Conservation (phyloP, 176 grass and related monocot genomes). For the Juncus effusus region DNA sequence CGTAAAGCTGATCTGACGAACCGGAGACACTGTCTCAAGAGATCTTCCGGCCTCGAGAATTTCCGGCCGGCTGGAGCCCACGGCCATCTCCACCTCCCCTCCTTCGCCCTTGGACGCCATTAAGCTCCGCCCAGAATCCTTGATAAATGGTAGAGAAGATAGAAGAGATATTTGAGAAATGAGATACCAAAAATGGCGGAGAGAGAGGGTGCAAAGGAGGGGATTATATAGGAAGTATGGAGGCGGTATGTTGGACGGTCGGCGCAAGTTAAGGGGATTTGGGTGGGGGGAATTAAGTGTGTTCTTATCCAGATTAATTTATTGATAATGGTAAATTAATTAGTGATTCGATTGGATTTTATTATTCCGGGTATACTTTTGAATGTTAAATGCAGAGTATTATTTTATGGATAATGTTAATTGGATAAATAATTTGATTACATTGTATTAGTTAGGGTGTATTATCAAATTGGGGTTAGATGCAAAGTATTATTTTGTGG, state of each 20-base stretch:
- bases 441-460: too few relatives aligned
- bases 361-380: too few relatives aligned
- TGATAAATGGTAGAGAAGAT: not conserved
- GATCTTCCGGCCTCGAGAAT: not conserved
- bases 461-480: too few relatives aligned
- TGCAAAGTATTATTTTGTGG: too few relatives aligned
- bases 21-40: not conserved
- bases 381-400: too few relatives aligned
- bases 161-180: not conserved
- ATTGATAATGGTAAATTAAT: too few relatives aligned
- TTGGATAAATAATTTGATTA: too few relatives aligned
- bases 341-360: too few relatives aligned
- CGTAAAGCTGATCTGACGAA: slow-evolving; percentile 35
- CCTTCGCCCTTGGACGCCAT: slow-evolving; percentile 25
- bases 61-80: slow-evolving; percentile 28
- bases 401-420: too few relatives aligned
- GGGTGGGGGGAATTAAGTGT: too few relatives aligned
- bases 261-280: too few relatives aligned
- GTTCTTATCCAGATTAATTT: too few relatives aligned
- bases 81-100: slow-evolving; percentile 36
- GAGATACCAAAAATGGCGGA: not conserved
- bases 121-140: not conserved
- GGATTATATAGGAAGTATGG: not conserved
- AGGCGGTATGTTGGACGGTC: slow-evolving; percentile 5
- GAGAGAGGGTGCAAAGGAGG: slow-evolving; percentile 22